Base-by-base conservation (phyloP, 2,329 filamentous ascomycete species). In the Fusarium concolor region DNA sequence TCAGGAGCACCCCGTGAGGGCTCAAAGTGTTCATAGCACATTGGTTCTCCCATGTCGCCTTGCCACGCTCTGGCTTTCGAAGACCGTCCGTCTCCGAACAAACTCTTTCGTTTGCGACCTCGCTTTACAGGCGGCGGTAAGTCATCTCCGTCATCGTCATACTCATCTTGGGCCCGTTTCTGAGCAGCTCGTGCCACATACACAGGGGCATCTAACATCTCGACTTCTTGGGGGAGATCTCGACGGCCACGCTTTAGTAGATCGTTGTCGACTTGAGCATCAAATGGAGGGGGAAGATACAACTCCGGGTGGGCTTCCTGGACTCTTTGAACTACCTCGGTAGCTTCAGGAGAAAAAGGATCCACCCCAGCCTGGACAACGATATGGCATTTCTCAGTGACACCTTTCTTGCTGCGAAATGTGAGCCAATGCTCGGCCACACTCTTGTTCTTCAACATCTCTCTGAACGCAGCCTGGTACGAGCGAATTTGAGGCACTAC, bases 151-250 rank as follows among this genome's bases (percentile, higher is more conserved):
- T 64, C 68, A 9, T 71, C 69, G 10, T 71, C 65, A 22, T 62
- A 57, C 28, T 74, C 76, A 15, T 75, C 73, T 6, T 65, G 54
- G 3, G 64, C 71, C 33, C 75, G 76, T 61, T 79, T 80, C 11
- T 76, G 73, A 14, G 78, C 75, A 46, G 75, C 57, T 64, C 80
- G 79, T 11, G 78, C 77, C n/a, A 74, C 78, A 71, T 87, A 87
- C 28, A 85, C 82, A 4, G 85, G 85, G 3, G 85, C 85, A 51
- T 81, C 79, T 28, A 87, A 72, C n/a, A 81, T 78, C 35, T 84
- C 83, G 18, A 87, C 79, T 49, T 83, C 82, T 11, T 79, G 73
- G 5, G 78, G 77, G 46, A 82, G 78, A 67, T 75, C 69, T 56
- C 81, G 76, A 53, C 80, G 76, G 44, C 79, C 77, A 11, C 75